Evolutionary conservation across 2,329 filamentous ascomycete genomes (phyloP).

Genomic region (Fusarium sp.): DNA sequence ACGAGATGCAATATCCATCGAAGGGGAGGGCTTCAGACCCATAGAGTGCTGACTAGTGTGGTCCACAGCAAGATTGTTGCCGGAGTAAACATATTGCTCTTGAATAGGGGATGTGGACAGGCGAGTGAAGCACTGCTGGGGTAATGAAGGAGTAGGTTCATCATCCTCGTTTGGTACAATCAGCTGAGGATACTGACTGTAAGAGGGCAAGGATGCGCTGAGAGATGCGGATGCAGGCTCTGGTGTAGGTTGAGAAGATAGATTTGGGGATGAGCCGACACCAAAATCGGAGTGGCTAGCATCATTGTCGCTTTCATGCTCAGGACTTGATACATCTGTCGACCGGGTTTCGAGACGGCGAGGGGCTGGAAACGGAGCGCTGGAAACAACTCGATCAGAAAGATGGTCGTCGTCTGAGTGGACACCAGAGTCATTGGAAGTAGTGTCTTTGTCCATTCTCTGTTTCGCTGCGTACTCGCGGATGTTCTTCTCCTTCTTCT

Average conservation of each 20-base stretch:
- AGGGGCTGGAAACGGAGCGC: constrained; percentile 51
- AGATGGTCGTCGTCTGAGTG: constrained; percentile 46
- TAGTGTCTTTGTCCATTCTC: constrained; percentile 48
- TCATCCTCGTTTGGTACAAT: constrained; percentile 37
- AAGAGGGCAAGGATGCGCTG: constrained; percentile 16
- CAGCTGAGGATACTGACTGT: constrained; percentile 38
- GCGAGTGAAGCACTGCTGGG: constrained; percentile 37
- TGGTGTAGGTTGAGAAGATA: constrained; percentile 32
- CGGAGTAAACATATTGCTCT: constrained; percentile 33
- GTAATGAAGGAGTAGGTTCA: constrained; percentile 35
- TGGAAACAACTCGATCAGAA: constrained; percentile 52
- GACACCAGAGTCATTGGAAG: constrained; percentile 31
- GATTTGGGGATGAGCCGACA: constrained; percentile 33
- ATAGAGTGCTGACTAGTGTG: constrained; percentile 35
- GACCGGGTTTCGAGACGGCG: constrained; percentile 18
- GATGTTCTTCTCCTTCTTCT: constrained; percentile 70
- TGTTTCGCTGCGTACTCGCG: constrained; percentile 53
- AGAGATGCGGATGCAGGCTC: constrained; percentile 26
- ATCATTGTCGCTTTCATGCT: constrained; percentile 42
- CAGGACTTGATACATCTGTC: constrained; percentile 28
- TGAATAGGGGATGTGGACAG: constrained; percentile 30
- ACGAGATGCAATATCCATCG: constrained; percentile 63
- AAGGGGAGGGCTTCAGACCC: constrained; percentile 58
- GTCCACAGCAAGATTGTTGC: constrained; percentile 24
- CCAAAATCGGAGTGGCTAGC: constrained; percentile 41